Conservation (phyloP, 176 grass and related monocot species). For the Otatea glauca region DNA sequence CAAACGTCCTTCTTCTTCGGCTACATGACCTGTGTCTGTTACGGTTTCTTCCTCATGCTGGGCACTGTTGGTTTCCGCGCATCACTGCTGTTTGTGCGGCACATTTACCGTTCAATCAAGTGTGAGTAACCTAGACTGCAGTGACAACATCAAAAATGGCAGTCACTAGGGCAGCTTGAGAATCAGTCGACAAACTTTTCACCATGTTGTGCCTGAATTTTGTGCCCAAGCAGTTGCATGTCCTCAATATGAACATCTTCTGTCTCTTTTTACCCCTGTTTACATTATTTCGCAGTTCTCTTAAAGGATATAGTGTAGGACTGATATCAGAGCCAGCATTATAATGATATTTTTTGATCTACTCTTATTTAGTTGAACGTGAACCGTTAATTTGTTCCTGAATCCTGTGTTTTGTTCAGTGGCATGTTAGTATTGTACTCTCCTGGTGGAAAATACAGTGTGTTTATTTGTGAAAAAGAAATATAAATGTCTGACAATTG, state of each 20-base stretch:
- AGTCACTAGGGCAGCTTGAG: neutral
- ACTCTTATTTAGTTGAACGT: slow-evolving; percentile 6
- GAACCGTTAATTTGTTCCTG: neutral
- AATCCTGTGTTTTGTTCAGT: neutral
- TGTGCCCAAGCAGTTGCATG: slow-evolving; percentile 20
- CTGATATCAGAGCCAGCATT: slow-evolving; percentile 19
- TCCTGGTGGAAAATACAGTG: neutral
- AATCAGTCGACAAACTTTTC: neutral
- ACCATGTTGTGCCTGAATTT: slow-evolving; percentile 17
- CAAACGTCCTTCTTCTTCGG: slow-evolving; percentile 98
- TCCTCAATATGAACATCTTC: slow-evolving; percentile 11
- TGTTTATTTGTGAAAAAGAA: neutral
- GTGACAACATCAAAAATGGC: neutral
- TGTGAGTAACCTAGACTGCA: slow-evolving; percentile 59
- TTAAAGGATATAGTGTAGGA: slow-evolving; percentile 9
- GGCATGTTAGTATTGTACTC: slow-evolving; percentile 11
- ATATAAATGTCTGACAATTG: neutral
- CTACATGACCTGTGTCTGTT: slow-evolving; percentile 98
- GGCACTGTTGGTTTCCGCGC: slow-evolving; percentile 86
- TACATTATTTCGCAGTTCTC: neutral
- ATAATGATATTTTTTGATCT: slow-evolving; percentile 27
- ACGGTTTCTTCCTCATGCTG: slow-evolving; percentile 95
- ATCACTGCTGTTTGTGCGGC: slow-evolving; percentile 78
- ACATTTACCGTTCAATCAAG: slow-evolving; percentile 93
- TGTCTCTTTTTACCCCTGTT: neutral